Evolutionary conservation across 2,329 filamentous ascomycete genomes (phyloP).

Genomic region (Cercospora nicotianae): DNA sequence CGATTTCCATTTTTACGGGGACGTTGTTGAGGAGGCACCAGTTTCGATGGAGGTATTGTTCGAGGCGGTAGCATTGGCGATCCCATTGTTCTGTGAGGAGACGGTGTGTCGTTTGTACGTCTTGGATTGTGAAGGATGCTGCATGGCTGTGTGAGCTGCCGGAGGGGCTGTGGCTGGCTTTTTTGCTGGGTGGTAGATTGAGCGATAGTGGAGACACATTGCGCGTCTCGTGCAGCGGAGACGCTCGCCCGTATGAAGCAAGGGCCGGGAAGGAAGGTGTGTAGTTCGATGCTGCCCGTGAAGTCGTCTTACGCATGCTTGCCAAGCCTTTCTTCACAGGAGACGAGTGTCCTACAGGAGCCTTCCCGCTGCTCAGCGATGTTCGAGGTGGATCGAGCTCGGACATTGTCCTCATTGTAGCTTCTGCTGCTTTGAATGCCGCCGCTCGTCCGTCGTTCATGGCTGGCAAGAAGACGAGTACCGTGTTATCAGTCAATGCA

Average conservation of each 20-base stretch:
- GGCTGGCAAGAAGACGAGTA: conserved; percentile 60
- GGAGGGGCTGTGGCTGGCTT: conserved; percentile 25
- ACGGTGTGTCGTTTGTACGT: conserved; percentile 51
- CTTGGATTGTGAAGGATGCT: conserved; percentile 46
- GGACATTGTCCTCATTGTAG: conserved; percentile 38
- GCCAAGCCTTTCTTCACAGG: conserved; percentile 37
- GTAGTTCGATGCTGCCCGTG: conserved; percentile 32
- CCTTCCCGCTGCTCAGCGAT: conserved; percentile 25
- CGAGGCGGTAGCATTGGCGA: conserved; percentile 49
- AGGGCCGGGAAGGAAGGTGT: conserved; percentile 37
- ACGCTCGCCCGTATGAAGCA: conserved; percentile 22
- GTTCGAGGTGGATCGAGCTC: conserved; percentile 28
- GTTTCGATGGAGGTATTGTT: conserved; percentile 51
- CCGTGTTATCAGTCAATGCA: conserved; percentile 64
- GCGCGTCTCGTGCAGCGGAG: conserved; percentile 13
- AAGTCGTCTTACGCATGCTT: conserved; percentile 36
- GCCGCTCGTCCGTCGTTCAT: conserved; percentile 63
- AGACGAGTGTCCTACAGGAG: conserved; percentile 21
- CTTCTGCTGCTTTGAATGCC: conserved; percentile 54
- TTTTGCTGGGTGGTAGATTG: conserved; percentile 28
- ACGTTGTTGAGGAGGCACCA: conserved; percentile 48
- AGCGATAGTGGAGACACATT: conserved; percentile 30
- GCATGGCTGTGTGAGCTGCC: conserved; percentile 27
- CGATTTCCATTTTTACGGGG: conserved; percentile 46
- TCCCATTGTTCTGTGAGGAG: conserved; percentile 53